phyloP scores from a whole-genome alignment of 2,329 filamentous ascomycete genomes.

The Apiospora sp. region DNA sequence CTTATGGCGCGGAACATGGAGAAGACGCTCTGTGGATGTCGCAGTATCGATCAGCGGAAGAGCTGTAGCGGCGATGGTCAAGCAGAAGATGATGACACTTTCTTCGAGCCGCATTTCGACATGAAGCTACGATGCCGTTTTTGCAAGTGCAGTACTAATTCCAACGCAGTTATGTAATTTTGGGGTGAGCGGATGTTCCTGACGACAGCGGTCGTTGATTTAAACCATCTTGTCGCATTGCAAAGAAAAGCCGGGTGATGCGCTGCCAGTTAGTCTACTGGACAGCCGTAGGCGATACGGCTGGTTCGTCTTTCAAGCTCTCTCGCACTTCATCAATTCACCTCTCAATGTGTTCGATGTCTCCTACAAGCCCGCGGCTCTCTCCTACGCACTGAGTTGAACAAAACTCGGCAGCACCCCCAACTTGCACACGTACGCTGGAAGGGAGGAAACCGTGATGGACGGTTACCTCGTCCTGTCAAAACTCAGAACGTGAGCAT shows the following conservation, averaged over 20 bases:
- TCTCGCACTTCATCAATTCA: background rate
- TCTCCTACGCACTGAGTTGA: no score
- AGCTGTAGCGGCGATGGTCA: background rate
- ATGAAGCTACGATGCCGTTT: background rate
- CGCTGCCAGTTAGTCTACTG: background rate
- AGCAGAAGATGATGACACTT: background rate
- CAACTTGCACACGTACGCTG: background rate
- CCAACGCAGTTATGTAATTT: background rate
- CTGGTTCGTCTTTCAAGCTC: background rate
- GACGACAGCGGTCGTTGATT: background rate
- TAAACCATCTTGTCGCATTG: background rate
- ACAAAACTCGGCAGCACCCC: background rate
- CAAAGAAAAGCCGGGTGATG: background rate
- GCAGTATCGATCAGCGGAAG: background rate
- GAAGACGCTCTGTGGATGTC: background rate
- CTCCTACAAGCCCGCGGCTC: background rate
- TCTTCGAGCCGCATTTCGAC: background rate
- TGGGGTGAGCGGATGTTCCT: background rate
- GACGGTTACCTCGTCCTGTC: background rate
- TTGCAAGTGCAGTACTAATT: background rate
- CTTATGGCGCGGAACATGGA: background rate
- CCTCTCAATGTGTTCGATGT: background rate
- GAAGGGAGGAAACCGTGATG: background rate
- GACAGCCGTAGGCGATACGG: background rate
- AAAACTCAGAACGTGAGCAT: background rate